A percentile compares a stretch with the other conserved stretches of the same genome.
Conservation (phyloP, 1,139 yeast species). For the Lodderomyces orthopsilosis region DNA sequence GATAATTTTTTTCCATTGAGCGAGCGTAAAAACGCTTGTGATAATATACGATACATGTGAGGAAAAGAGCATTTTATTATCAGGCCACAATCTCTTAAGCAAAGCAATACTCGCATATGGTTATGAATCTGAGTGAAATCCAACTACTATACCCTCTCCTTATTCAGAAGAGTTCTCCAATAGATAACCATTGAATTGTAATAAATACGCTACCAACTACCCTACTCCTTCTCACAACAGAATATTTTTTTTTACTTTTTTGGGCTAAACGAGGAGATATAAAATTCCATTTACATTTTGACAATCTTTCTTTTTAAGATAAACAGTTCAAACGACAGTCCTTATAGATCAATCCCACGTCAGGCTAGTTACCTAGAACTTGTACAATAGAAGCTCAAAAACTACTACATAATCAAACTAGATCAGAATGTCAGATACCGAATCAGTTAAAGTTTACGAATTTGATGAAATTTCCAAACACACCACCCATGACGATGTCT, state of each 20-base stretch:
- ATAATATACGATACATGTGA: not conserved
- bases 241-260: not conserved
- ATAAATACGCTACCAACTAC: not conserved
- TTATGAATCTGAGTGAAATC: not conserved
- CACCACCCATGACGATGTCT: slow-evolving; percentile 73
- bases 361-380: not conserved
- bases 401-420: not conserved
- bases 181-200: not conserved
- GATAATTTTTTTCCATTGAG: not conserved
- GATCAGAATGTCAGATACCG: not conserved
- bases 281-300: not conserved
- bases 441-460: slow-evolving; percentile 13
- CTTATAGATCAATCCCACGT: not conserved
- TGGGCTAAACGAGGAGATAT: not conserved
- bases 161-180: not conserved
- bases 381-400: not conserved
- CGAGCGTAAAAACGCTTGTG: not conserved
- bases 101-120: not conserved
- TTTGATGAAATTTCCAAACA: slow-evolving; percentile 74
- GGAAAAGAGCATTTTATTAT: too few relatives aligned
- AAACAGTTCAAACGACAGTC: not conserved
- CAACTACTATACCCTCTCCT: too few relatives aligned
- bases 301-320: not conserved
- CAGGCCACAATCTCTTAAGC: not conserved
- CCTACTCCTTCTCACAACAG: not conserved